Evolutionary conservation across 768 basidiomycete species (phyloP).

Genomic region (Tricholoma flavovirens): DNA sequence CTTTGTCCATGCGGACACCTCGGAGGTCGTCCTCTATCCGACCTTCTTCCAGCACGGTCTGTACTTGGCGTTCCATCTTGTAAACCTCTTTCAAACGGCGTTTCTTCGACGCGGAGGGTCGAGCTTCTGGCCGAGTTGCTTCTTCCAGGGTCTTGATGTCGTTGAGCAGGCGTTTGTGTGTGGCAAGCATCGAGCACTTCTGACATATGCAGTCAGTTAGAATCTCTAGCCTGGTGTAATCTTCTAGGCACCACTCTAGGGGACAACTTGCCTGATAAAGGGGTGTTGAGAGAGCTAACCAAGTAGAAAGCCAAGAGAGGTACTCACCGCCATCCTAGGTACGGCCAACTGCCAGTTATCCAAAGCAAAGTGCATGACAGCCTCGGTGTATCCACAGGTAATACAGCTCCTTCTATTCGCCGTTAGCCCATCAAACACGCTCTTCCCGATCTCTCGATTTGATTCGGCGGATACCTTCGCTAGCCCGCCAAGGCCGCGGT

Average conservation of each 20-base stretch:
- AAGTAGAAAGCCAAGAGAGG: constrained; percentile 3
- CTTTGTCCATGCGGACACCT: constrained; percentile 75
- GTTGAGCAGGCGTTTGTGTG: constrained; percentile 54
- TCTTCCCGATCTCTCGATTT: constrained; percentile 44
- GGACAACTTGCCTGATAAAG: constrained; percentile 50
- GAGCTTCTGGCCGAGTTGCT: constrained; percentile 30
- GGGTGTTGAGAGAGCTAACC: background rate
- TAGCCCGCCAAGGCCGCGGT: constrained; percentile 66
- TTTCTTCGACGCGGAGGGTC: constrained; percentile 65
- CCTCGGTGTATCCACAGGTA: constrained; percentile 88
- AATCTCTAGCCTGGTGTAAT: constrained; percentile 85
- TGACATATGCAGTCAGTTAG: constrained; percentile 92
- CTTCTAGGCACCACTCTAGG: constrained; percentile 78
- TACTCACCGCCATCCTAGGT: constrained; percentile 56
- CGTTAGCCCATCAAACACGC: constrained; percentile 85
- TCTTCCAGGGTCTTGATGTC: constrained; percentile 58
- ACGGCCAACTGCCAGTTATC: constrained; percentile 81
- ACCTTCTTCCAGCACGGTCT: constrained; percentile 61
- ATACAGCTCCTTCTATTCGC: constrained; percentile 87
- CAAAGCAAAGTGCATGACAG: constrained; percentile 87
- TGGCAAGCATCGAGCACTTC: constrained; percentile 81
- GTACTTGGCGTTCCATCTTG: constrained; percentile 56
- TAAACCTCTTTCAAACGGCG: constrained; percentile 68
- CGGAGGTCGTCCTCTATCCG: constrained; percentile 81
- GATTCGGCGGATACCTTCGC: constrained; percentile 10